Conservation (phyloP, 2,329 filamentous ascomycete species). For the Penicillium sp. region DNA sequence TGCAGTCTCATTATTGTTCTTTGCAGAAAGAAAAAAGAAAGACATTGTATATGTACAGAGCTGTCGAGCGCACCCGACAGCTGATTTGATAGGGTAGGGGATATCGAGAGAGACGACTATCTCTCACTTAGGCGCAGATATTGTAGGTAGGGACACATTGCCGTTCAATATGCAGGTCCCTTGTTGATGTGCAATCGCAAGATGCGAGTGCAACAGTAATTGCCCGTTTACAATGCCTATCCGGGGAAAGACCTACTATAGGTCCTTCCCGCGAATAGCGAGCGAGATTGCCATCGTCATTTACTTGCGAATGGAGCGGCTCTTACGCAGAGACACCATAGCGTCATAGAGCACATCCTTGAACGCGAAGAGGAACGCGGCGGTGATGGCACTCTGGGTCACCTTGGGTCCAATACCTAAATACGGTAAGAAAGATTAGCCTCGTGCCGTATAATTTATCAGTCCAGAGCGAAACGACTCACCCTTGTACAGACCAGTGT, state of each 20-base stretch:
- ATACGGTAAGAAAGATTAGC: slow-evolving; percentile 1
- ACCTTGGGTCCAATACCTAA: slow-evolving; percentile 93
- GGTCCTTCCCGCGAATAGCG: background rate
- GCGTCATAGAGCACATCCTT: slow-evolving; percentile 90
- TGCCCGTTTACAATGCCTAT: background rate
- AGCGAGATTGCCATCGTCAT: background rate
- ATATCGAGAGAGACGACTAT: background rate
- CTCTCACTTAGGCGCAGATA: background rate
- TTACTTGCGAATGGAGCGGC: slow-evolving; percentile 36
- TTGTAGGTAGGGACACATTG: background rate
- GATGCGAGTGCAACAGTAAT: background rate
- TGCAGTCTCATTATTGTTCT: background rate
- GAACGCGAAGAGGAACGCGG: slow-evolving; percentile 94
- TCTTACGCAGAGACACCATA: slow-evolving; percentile 41
- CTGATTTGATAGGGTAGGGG: background rate
- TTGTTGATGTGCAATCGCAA: too few relatives aligned
- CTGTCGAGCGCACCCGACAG: background rate
- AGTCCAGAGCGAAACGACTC: slow-evolving; percentile 35
- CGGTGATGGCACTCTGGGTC: slow-evolving; percentile 93
- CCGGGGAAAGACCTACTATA: background rate
- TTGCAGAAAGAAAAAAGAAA: background rate
- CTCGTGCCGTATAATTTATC: background rate
- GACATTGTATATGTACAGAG: slow-evolving; percentile 6
- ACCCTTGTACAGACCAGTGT: slow-evolving; percentile 89
- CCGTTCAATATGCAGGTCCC: background rate